These are phyloP conservation scores for Saccharomyces pastorianus DNA, from an alignment of 1,139 yeast genomes.

Conservation along the genomic window DNA sequence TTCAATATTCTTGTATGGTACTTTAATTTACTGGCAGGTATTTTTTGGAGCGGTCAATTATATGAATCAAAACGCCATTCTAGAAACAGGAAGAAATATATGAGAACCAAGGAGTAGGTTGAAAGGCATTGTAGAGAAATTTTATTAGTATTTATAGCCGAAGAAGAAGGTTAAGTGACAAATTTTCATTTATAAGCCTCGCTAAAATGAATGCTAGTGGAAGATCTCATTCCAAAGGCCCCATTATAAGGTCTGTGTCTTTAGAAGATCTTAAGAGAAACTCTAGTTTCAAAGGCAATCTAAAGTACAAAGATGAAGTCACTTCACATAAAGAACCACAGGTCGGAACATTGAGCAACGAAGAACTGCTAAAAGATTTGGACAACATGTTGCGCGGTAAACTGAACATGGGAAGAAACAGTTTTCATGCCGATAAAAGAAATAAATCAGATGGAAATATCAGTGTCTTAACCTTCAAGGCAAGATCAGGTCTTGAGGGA, in stretches of 20 bases:
- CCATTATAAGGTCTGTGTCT: background rate
- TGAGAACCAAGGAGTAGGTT: background rate
- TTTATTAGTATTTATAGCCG: background rate
- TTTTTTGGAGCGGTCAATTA: background rate
- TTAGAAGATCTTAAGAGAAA: background rate
- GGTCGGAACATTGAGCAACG: background rate
- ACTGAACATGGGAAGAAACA: conserved; percentile 11
- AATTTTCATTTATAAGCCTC: background rate
- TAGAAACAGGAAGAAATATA: background rate
- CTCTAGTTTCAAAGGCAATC: background rate
- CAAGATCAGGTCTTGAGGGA: conserved; percentile 12
- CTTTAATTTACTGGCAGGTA: background rate
- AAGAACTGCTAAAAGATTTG: conserved; percentile 11
- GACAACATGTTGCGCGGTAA: conserved; percentile 22
- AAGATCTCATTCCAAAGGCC: background rate
- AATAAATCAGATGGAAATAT: conserved; percentile 6
- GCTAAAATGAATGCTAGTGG: background rate
- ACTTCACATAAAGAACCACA: background rate
- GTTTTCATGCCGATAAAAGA: conserved; percentile 6
- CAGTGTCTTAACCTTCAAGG: conserved; percentile 6
- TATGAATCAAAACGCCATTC: background rate
- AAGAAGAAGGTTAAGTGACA: background rate
- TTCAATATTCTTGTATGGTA: background rate
- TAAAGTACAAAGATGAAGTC: background rate
- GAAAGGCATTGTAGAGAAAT: background rate